These are phyloP conservation scores for Quercus agrifolia DNA, from an alignment of 306 rosid genomes.

Conservation along the genomic window DNA sequence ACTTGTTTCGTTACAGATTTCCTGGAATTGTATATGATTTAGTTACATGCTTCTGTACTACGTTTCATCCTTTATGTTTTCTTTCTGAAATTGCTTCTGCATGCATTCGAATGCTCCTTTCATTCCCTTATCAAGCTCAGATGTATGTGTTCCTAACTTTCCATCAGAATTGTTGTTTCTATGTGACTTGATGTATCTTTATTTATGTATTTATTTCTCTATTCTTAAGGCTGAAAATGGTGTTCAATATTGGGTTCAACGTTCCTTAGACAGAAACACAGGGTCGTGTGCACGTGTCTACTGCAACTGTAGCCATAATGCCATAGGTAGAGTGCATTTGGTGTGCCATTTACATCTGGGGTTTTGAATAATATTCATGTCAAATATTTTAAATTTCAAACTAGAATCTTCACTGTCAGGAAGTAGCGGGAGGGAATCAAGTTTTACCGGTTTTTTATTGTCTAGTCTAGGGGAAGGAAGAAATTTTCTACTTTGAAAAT, in stretches of 20 bases:
- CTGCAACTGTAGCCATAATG: slow-evolving; percentile 97
- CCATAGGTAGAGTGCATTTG: slow-evolving; percentile 69
- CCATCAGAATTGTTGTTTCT: not conserved
- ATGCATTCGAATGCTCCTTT: slow-evolving; percentile 20
- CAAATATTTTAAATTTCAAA: not conserved
- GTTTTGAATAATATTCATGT: not conserved
- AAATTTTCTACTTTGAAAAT: not conserved
- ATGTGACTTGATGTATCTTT: not conserved
- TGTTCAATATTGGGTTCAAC: slow-evolving; percentile 88
- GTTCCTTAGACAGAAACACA: slow-evolving; percentile 97
- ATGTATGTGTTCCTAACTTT: slow-evolving; percentile 38
- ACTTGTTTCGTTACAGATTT: not conserved
- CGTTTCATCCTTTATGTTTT: not conserved
- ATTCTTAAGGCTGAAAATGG: slow-evolving; percentile 85
- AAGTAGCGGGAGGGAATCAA: slow-evolving; percentile 2
- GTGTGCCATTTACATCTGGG: slow-evolving; percentile 12
- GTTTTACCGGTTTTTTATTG: not conserved
- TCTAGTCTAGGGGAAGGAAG: slow-evolving; percentile 8
- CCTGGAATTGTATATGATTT: slow-evolving; percentile 14
- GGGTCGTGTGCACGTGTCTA: slow-evolving; percentile 95
- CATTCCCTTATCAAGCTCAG: slow-evolving; percentile 56
- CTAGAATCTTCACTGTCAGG: not conserved
- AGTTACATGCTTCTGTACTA: slow-evolving; percentile 4
- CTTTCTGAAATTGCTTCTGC: slow-evolving; percentile 16
- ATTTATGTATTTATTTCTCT: slow-evolving; percentile 11